Evolutionary conservation across 805 yeast species (phyloP).

Genomic region (Teunomyces atbi): DNA sequence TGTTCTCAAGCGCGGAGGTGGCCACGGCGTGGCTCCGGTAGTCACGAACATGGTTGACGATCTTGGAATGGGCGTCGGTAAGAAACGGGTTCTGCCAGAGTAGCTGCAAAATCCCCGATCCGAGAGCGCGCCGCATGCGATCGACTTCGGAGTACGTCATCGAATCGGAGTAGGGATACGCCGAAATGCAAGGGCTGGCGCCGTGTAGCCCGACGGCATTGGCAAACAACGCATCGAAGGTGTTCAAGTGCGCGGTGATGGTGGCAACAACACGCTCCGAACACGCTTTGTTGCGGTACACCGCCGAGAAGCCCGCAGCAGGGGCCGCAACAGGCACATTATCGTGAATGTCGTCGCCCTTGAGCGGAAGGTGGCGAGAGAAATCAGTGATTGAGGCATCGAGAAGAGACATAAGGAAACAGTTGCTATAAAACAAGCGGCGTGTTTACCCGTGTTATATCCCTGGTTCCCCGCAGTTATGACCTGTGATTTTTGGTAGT

Average conservation of each 20-base stretch:
- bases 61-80: conserved; percentile 28
- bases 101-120: conserved; percentile 47
- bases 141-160: conserved; percentile 43
- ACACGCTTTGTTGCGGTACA: conserved; percentile 12
- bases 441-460: background rate
- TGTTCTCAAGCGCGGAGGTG: conserved; percentile 4
- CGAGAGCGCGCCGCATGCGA: conserved; percentile 45
- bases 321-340: background rate
- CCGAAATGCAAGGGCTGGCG: conserved; percentile 36
- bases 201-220: conserved; percentile 20
- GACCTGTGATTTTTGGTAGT: background rate
- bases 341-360: background rate
- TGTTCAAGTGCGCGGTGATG: conserved; percentile 35
- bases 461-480: background rate
- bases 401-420: background rate
- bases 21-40: conserved; percentile 14
- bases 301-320: conserved; percentile 2
- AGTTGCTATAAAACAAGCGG: background rate
- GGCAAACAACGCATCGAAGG: conserved; percentile 35
- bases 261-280: conserved; percentile 11
- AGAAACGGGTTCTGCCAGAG: conserved; percentile 29
- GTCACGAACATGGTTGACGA: conserved; percentile 23
- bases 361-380: background rate
- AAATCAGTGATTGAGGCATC: background rate
- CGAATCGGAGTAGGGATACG: conserved; percentile 33